phyloP scores from a whole-genome alignment of 2,329 filamentous ascomycete genomes.

The Apiospora malaysiana region DNA sequence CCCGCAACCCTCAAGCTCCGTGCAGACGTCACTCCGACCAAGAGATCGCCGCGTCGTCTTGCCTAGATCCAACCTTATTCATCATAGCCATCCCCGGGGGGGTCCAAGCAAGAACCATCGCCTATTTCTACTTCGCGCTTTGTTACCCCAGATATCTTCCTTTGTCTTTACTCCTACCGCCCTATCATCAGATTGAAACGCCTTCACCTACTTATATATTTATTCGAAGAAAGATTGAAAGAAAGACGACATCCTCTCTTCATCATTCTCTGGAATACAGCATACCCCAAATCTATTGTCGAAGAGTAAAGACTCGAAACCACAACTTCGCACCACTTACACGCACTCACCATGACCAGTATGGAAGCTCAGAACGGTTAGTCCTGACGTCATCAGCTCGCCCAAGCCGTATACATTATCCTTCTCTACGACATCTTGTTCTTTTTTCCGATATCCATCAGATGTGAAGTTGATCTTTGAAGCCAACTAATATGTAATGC shows the following conservation, averaged over 20 bases:
- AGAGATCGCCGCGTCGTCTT: neutral
- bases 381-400: neutral
- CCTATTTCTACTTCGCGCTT: neutral
- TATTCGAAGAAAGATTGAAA: neutral
- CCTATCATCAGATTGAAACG: neutral
- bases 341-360: neutral
- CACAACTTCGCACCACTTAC: neutral
- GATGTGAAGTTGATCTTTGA: neutral
- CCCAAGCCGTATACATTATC: neutral
- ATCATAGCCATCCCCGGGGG: neutral
- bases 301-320: neutral
- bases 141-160: slow-evolving; percentile 7
- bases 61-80: slow-evolving; percentile 9
- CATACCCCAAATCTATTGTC: neutral
- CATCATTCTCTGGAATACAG: neutral
- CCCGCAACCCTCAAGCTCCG: neutral
- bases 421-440: neutral
- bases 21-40: neutral
- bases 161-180: slow-evolving; percentile 1
- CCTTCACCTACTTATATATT: neutral
- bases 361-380: slow-evolving; percentile 19
- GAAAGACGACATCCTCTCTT: neutral
- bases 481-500: neutral
- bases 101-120: neutral
- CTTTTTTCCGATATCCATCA: neutral